Evolutionary conservation across 2,329 filamentous ascomycete species (phyloP).

Genomic region (Trichophyton schoenleinii): DNA sequence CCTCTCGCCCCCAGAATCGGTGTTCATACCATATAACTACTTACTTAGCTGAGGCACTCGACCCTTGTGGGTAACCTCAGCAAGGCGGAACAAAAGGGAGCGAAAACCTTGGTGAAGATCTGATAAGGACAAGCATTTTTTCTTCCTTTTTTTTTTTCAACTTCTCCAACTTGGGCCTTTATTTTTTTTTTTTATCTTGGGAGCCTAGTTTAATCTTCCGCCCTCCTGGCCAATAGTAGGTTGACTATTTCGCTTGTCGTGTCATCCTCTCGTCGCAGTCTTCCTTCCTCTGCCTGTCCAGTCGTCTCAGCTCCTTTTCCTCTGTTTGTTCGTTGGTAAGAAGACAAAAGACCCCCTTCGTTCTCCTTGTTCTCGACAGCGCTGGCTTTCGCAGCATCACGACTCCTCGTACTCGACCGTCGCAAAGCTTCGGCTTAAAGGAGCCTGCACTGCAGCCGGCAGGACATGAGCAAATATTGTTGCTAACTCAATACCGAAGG

Average conservation of each 20-base stretch:
- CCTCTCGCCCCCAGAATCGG: neutral
- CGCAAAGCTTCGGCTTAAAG: neutral
- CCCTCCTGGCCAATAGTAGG: neutral
- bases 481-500: neutral
- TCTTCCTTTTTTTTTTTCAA: too few species aligned
- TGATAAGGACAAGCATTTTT: neutral
- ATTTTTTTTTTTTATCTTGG: too few species aligned
- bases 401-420: neutral
- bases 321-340: neutral
- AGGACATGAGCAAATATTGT: neutral
- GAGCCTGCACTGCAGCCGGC: neutral
- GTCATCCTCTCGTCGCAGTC: neutral
- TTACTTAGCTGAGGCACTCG: too few species aligned
- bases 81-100: neutral
- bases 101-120: neutral
- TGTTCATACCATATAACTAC: neutral
- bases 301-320: neutral
- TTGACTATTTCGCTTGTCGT: neutral
- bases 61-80: too few species aligned
- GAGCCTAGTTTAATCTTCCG: slow-evolving; percentile 1
- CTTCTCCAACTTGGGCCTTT: too few species aligned
- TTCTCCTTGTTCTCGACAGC: neutral
- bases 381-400: neutral
- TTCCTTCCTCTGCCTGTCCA: neutral
- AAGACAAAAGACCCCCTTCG: neutral